Base-by-base conservation (phyloP, 805 yeast species). In the Scheffersomyces amazonensis region DNA sequence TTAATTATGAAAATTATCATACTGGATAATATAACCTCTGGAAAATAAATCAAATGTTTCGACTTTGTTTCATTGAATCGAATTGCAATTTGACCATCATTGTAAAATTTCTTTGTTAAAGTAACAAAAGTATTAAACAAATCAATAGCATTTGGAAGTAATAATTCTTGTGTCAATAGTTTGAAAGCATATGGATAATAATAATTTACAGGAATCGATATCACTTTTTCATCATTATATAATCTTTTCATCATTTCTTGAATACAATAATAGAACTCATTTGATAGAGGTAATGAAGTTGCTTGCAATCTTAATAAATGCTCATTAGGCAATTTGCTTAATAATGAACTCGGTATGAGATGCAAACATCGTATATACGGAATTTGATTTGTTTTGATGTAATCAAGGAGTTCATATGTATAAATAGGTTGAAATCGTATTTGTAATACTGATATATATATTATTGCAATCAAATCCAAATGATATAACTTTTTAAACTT, bases 401-500 rank as follows among this genome's bases (percentile, higher is more conserved):
- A 60, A 3, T 52, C 47, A 17, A 78, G 49, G 13, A 78, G 54
- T 50, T 81, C 85, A 38, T 60, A 56, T 4, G 73, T 44, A 49
- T 73, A 78, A 1, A 81, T 45, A 0, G 87, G 84, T 16, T 52
- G 50, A 20, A 69, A 42, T 20, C 69, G 64, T 44, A 78, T 47
- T 39, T 71, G 68, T 7, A 74, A 43, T n/a, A 75, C 52, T 2
- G 81, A 75, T 34, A 80, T 40, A 52, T 81, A 82, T 15, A 79
- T 57, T 1, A 81, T 49, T 5, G 71, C 47, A 5, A 64, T 47
- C 10, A 55, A 19, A 43, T 69, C 73, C 19, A 56, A 27, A n/a
- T 57, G n/a, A 36, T 38, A 37, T 6, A 40, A 3, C 10, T 23
- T 18, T 13, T 13, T 18, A 9, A 12, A 16, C 12, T 31, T 31